Conservation (phyloP, 2,329 filamentous ascomycete genomes). For the Polytolypa hystricis region DNA sequence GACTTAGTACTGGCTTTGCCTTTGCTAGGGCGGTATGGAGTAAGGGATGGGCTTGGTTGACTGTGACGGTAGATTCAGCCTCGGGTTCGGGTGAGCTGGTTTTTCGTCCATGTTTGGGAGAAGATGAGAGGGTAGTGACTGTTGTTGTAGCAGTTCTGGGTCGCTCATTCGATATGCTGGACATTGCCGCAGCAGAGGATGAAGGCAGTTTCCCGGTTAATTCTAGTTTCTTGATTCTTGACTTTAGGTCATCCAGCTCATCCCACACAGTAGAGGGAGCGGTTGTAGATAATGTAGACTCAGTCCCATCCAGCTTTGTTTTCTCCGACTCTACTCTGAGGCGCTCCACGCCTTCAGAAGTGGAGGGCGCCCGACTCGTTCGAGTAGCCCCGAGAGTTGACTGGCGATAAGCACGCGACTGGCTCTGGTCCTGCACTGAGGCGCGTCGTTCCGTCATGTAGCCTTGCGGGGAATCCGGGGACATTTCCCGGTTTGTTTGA, state of each 20-base stretch:
- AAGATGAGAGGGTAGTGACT: conserved; percentile 79
- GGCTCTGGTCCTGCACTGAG: conserved; percentile 9
- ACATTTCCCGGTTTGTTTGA: conserved; percentile 25
- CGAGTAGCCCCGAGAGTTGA: conserved; percentile 26
- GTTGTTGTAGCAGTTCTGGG: conserved; percentile 86
- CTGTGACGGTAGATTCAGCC: conserved; percentile 29
- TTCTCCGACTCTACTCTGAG: conserved; percentile 24
- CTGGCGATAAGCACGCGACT: conserved; percentile 21
- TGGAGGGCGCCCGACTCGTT: conserved; percentile 25
- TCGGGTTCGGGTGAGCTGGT: conserved; percentile 29
- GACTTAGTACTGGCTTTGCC: conserved; percentile 56
- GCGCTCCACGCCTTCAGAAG: conserved; percentile 25
- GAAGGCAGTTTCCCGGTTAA: conserved; percentile 77
- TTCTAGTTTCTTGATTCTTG: conserved; percentile 80
- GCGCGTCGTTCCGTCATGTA: conserved; percentile 12
- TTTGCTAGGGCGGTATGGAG: conserved; percentile 72
- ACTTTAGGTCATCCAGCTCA: conserved; percentile 90
- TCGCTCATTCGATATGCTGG: conserved; percentile 63
- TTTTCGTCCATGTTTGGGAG: conserved; percentile 61
- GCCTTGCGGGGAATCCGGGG: conserved; percentile 20
- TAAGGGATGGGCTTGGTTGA: conserved; percentile 58
- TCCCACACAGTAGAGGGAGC: conserved; percentile 95
- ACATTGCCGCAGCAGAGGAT: conserved; percentile 70
- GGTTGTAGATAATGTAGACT: conserved; percentile 78
- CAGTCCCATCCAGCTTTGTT: conserved; percentile 52